Evolutionary conservation across 192 early-diverging fungal species (phyloP).

Genomic region (Podochytrium sp.): DNA sequence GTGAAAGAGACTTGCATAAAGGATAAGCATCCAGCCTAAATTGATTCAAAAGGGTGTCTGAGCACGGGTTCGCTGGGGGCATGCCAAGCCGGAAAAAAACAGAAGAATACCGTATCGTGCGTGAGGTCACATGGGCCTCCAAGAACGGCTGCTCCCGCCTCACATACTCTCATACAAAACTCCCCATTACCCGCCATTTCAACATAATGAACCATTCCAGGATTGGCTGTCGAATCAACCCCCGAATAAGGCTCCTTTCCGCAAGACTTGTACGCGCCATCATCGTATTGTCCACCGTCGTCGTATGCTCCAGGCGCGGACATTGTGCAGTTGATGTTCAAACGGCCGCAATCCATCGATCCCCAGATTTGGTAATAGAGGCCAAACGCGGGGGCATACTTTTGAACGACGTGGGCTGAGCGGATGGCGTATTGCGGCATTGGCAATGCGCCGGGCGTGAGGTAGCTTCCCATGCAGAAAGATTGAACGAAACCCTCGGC

Average conservation of each 20-base stretch:
- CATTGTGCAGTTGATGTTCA: slow-evolving; percentile 34
- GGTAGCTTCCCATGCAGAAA: slow-evolving; percentile 38
- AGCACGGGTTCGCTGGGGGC: no score
- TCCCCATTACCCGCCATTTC: slow-evolving; percentile 37
- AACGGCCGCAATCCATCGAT: slow-evolving; percentile 21
- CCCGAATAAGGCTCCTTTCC: slow-evolving; percentile 48
- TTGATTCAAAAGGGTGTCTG: no score
- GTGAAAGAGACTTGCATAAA: not conserved
- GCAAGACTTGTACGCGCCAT: slow-evolving; percentile 17
- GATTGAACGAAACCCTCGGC: slow-evolving; percentile 40
- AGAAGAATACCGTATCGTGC: slow-evolving; percentile 36
- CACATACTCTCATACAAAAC: slow-evolving; percentile 43
- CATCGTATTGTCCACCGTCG: slow-evolving; percentile 37
- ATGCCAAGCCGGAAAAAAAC: no score
- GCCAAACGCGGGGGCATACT: not conserved
- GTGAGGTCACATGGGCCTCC: slow-evolving; percentile 35
- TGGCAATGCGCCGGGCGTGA: slow-evolving; percentile 20
- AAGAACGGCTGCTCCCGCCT: slow-evolving; percentile 6
- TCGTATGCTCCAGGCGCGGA: slow-evolving; percentile 17
- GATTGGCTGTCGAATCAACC: slow-evolving; percentile 16
- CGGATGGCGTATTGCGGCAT: slow-evolving; percentile 31
- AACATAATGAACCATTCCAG: slow-evolving; percentile 27
- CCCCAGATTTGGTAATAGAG: slow-evolving; percentile 35
- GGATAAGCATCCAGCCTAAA: no score
- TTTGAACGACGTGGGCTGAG: slow-evolving; percentile 30